phyloP scores from a whole-genome alignment of 2,329 filamentous ascomycete genomes.

The Sporothrix phasma region DNA sequence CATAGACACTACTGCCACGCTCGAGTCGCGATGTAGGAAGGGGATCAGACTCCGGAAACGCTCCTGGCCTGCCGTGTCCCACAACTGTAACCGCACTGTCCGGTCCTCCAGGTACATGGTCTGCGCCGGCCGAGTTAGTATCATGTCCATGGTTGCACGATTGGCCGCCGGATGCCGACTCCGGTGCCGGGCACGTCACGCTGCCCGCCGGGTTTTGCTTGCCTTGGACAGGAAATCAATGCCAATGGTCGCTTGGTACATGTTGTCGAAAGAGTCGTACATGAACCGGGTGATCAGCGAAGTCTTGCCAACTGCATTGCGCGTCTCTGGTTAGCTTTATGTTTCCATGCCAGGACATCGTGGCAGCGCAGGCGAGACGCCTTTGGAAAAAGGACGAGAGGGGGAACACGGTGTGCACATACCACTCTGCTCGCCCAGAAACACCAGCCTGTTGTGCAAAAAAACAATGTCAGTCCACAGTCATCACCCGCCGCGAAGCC shows the following conservation, averaged over 20 bases:
- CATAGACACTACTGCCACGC: slow-evolving; percentile 98
- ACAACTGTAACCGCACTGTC: slow-evolving; percentile 92
- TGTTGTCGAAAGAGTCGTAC: slow-evolving; percentile 99
- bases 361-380: background rate
- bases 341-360: background rate
- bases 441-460: slow-evolving; percentile 63
- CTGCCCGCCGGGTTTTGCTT: slow-evolving; percentile 22
- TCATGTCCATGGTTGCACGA: background rate
- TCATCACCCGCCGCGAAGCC: slow-evolving; percentile 15
- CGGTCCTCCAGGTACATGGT: slow-evolving; percentile 99
- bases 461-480: slow-evolving; percentile 13
- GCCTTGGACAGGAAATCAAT: slow-evolving; percentile 99
- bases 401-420: slow-evolving; percentile 31
- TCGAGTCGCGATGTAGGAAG: slow-evolving; percentile 96
- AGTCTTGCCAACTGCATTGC: slow-evolving; percentile 79
- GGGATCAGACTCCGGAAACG: slow-evolving; percentile 94
- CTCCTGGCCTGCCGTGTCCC: slow-evolving; percentile 97
- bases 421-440: slow-evolving; percentile 98
- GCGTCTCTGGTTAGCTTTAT: background rate
- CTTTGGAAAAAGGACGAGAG: background rate
- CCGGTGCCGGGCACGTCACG: background rate
- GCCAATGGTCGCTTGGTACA: slow-evolving; percentile 97
- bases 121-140: slow-evolving; percentile 34
- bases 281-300: slow-evolving; percentile 98
- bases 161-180: background rate